These are phyloP conservation scores for Biscogniauxia marginata DNA, from an alignment of 2,329 filamentous ascomycete species.

Conservation along the genomic window DNA sequence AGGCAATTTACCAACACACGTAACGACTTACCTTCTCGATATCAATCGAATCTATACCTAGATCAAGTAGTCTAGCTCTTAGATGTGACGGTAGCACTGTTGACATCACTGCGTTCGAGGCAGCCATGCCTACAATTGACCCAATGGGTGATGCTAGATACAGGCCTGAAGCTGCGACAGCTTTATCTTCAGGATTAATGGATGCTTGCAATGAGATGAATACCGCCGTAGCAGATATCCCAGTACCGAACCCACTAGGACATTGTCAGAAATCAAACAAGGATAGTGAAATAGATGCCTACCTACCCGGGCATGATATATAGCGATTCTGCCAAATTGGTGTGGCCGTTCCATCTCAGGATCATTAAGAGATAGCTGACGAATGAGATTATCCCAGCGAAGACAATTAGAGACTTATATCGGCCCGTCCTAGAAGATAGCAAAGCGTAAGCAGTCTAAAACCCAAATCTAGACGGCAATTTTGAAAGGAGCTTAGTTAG, in stretches of 20 bases:
- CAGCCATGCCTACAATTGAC: constrained; percentile 21
- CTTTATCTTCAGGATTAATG: constrained; percentile 42
- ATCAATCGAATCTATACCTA: constrained; percentile 19
- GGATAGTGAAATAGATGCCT: background rate
- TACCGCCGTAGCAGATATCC: constrained; percentile 28
- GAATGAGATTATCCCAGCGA: constrained; percentile 49
- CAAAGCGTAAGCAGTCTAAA: background rate
- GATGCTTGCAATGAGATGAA: constrained; percentile 49
- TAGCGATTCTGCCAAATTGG: constrained; percentile 51
- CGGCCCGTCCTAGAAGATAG: constrained; percentile 47
- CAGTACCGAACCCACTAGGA: constrained; percentile 46
- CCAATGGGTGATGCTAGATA: constrained; percentile 44
- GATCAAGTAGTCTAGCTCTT: constrained; percentile 20
- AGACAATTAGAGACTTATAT: constrained; percentile 54
- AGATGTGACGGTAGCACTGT: constrained; percentile 26
- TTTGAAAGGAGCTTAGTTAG: background rate
- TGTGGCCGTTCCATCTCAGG: constrained; percentile 58
- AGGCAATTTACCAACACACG: background rate
- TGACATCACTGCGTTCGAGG: constrained; percentile 18
- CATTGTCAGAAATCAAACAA: background rate
- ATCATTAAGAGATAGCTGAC: constrained; percentile 51
- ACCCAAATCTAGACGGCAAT: background rate
- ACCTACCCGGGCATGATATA: constrained; percentile 54
- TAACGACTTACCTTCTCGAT: constrained; percentile 9
- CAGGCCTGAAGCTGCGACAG: constrained; percentile 46